Percentiles rank a stretch among this genome's conserved stretches.
Evolutionary conservation across 768 basidiomycete genomes (phyloP).

Genomic region (Podaxis sp.): DNA sequence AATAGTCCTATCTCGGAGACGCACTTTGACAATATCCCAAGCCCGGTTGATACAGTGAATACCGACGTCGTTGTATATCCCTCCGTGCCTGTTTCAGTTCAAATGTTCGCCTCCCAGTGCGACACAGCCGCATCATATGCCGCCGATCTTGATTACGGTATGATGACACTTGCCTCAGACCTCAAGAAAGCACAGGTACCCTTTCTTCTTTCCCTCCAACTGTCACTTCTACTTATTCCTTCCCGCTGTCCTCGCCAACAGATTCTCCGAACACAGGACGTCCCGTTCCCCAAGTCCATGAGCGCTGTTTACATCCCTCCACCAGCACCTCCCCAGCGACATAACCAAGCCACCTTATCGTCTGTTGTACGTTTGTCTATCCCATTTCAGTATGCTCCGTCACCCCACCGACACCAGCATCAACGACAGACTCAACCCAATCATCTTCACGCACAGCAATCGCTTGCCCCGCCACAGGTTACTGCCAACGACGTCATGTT

Average conservation of each 20-base stretch:
- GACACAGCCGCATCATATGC: constrained; percentile 13
- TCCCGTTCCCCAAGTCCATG: constrained; percentile 13
- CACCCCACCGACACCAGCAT: constrained; percentile 15
- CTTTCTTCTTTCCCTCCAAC: constrained; percentile 7
- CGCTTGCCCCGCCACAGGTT: constrained; percentile 13
- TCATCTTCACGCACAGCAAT: constrained; percentile 15
- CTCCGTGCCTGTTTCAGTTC: constrained; percentile 15
- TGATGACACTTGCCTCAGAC: constrained; percentile 9
- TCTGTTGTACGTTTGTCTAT: constrained; percentile 17
- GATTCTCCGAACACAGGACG: constrained; percentile 3
- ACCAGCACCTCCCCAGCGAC: constrained; percentile 8
- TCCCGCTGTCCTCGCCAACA: constrained; percentile 14
- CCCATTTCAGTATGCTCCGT: not conserved
- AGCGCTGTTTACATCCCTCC: constrained; percentile 10
- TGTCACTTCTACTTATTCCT: constrained; percentile 6
- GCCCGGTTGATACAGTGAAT: constrained; percentile 13
- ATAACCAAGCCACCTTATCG: constrained; percentile 15
- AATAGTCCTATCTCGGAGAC: constrained; percentile 36
- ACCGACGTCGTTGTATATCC: constrained; percentile 8
- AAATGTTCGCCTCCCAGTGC: constrained; percentile 14
- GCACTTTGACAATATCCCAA: constrained; percentile 23
- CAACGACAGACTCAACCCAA: constrained; percentile 14
- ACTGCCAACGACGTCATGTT: constrained; percentile 15
- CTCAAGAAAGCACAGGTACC: constrained; percentile 13
- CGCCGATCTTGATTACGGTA: constrained; percentile 16